A percentile compares a stretch with the other conserved stretches of the same genome.
phyloP scores from a whole-genome alignment of 176 grass and related monocot genomes.

The Alopecurus myosuroides region DNA sequence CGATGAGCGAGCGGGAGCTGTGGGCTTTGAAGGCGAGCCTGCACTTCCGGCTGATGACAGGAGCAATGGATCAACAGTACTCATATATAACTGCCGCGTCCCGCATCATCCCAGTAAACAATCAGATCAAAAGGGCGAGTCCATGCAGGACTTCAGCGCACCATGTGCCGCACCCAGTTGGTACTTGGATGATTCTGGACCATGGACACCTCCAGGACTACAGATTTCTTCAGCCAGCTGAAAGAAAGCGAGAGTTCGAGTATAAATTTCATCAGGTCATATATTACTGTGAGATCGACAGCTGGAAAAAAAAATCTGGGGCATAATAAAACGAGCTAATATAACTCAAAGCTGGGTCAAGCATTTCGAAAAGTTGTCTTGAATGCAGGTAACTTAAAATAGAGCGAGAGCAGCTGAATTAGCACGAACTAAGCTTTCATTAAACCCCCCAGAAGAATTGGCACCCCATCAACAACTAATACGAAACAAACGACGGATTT shows the following conservation, averaged over 20 bases:
- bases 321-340: not conserved
- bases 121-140: not conserved
- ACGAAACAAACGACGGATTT: not conserved
- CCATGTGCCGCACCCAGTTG: slow-evolving; percentile 1
- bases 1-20: slow-evolving; percentile 11
- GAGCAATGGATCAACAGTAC: slow-evolving; percentile 58
- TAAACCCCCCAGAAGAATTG: not conserved
- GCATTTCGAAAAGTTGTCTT: not conserved
- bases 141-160: slow-evolving; percentile 10
- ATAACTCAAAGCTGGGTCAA: not conserved
- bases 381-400: slow-evolving; percentile 9
- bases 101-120: slow-evolving; percentile 36
- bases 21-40: slow-evolving; percentile 41
- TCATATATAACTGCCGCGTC: slow-evolving; percentile 58
- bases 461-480: not conserved
- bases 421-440: not conserved
- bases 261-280: slow-evolving; percentile 16
- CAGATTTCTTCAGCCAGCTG: slow-evolving; percentile 32
- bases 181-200: not conserved
- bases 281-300: not conserved
- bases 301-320: not conserved
- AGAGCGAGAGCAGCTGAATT: slow-evolving; percentile 12
- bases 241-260: slow-evolving; percentile 20
- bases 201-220: slow-evolving; percentile 4
- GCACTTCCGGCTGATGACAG: slow-evolving; percentile 40